phyloP scores from a whole-genome alignment of 2,329 filamentous ascomycete species.

The Colletotrichum liriopes region DNA sequence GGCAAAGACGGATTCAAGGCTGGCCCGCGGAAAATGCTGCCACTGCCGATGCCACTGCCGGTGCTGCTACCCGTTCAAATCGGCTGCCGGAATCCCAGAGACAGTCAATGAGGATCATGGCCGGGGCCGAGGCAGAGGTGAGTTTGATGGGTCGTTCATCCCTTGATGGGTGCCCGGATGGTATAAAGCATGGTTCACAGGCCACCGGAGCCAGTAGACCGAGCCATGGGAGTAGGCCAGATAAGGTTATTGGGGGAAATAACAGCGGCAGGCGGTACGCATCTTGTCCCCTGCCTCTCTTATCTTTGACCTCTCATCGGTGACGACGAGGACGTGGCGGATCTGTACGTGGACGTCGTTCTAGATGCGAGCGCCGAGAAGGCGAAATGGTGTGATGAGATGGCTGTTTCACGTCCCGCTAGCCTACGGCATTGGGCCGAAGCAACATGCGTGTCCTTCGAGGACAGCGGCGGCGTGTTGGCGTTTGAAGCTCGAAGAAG shows the following conservation, averaged over 20 bases:
- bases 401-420: conserved; percentile 36
- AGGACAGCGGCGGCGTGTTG: background rate
- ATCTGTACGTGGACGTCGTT: background rate
- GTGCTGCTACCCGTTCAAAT: background rate
- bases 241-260: conserved; percentile 20
- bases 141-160: conserved; percentile 9
- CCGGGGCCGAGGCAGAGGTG: background rate
- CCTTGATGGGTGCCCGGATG: background rate
- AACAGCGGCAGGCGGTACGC: conserved; percentile 11
- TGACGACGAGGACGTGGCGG: background rate
- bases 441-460: background rate
- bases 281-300: background rate
- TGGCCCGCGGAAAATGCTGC: background rate
- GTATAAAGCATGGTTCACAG: background rate
- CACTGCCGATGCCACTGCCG: background rate
- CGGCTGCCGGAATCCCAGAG: background rate
- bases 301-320: conserved; percentile 8
- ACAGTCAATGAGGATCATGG: background rate
- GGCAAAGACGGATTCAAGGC: background rate
- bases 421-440: conserved; percentile 11
- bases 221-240: background rate
- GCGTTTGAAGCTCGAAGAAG: background rate
- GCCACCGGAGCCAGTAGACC: background rate
- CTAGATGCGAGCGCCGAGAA: conserved; percentile 18
- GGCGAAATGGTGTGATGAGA: conserved; percentile 24